Evolutionary conservation across 176 grass and related monocot species (phyloP).

Genomic region (Juncus effusus): DNA sequence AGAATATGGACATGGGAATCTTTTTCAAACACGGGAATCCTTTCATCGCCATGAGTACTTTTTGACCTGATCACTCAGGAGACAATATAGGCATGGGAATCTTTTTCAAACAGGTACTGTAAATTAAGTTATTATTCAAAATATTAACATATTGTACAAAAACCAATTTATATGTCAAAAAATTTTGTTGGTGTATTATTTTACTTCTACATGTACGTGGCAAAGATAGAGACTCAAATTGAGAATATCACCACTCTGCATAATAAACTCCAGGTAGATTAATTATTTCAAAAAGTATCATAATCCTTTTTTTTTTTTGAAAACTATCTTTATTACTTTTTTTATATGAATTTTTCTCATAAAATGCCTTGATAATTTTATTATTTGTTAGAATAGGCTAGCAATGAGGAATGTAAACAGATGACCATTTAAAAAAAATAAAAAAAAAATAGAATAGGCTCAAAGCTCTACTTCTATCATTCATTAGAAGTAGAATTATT

Average conservation of each 20-base stretch:
- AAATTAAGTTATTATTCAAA: not conserved
- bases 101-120: constrained; percentile 44
- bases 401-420: constrained; percentile 34
- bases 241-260: constrained; percentile 29
- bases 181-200: constrained; percentile 4
- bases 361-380: not conserved
- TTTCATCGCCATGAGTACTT: too few relatives aligned
- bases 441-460: too few relatives aligned
- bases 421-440: too few relatives aligned
- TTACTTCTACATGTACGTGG: constrained; percentile 28
- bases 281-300: too few relatives aligned
- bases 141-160: not conserved
- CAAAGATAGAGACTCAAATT: constrained; percentile 42
- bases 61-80: constrained; percentile 16
- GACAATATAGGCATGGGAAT: constrained; percentile 34
- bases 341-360: not conserved
- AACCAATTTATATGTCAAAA: too few relatives aligned
- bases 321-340: not conserved
- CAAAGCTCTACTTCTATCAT: too few relatives aligned
- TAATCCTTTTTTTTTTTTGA: not conserved
- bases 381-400: constrained; percentile 26
- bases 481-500: too few relatives aligned
- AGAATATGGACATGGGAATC: too few relatives aligned
- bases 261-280: constrained; percentile 37
- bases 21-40: too few relatives aligned